Evolutionary conservation across 129 eudicot species (phyloP).

Genomic region (Helichrysum umbraculigerum): DNA sequence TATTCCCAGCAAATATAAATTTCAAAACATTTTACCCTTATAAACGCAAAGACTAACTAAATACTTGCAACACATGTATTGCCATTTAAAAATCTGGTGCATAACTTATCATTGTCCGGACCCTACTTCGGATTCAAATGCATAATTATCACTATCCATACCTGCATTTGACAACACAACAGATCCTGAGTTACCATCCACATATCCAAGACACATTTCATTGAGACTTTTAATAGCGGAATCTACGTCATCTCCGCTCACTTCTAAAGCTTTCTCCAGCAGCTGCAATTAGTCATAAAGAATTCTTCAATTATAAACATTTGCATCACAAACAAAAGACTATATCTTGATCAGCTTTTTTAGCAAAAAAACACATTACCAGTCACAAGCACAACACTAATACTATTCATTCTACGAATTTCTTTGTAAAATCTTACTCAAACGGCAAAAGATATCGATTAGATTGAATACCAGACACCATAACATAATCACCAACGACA

Average conservation of each 20-base stretch:
- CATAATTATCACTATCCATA: slow-evolving; percentile 13
- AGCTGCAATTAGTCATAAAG: slow-evolving; percentile 37
- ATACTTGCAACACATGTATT: not conserved
- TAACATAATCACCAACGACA: not conserved
- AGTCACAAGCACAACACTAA: not conserved
- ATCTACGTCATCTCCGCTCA: slow-evolving; percentile 66
- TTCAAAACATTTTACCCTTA: not conserved
- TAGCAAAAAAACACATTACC: not conserved
- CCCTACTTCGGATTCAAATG: no score
- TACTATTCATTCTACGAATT: not conserved
- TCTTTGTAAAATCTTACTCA: not conserved
- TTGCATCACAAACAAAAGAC: not conserved
- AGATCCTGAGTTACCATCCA: slow-evolving; percentile 42
- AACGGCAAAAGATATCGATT: not conserved
- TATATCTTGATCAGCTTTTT: not conserved
- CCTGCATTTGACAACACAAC: slow-evolving; percentile 33
- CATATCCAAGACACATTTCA: slow-evolving; percentile 50
- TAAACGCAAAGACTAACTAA: no score
- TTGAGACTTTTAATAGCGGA: slow-evolving; percentile 68
- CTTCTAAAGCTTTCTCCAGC: slow-evolving; percentile 66
- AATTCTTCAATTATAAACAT: not conserved
- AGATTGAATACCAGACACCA: slow-evolving; percentile 7
- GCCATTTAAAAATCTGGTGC: not conserved
- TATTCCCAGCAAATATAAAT: not conserved
- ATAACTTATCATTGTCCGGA: not conserved